A percentile compares a stretch with the other conserved stretches of the same genome.
Conservation (phyloP, 257 asterid species). For the Lithospermum erythrorhizon region DNA sequence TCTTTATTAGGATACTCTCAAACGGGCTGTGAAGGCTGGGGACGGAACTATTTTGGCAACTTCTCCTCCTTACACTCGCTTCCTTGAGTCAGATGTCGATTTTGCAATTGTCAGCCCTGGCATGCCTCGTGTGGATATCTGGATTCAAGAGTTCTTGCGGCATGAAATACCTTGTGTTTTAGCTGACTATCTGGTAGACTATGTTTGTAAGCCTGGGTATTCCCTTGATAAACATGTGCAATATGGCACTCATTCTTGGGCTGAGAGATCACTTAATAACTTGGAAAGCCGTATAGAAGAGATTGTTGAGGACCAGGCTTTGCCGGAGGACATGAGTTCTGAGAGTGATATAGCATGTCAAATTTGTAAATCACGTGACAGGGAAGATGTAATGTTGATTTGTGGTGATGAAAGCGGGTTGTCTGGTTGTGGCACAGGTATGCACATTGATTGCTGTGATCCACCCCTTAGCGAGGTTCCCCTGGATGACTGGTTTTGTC, state of each 20-base stretch:
- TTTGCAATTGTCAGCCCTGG: constrained; percentile 76
- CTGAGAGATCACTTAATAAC: constrained; percentile 47
- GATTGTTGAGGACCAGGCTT: constrained; percentile 23
- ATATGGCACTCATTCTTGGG: constrained; percentile 70
- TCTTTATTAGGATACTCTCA: constrained; percentile 64
- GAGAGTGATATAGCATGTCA: constrained; percentile 33
- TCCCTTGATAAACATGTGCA: constrained; percentile 68
- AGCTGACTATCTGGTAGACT: constrained; percentile 84
- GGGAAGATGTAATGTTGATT: constrained; percentile 73
- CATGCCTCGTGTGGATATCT: constrained; percentile 59
- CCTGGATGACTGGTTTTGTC: constrained; percentile 68
- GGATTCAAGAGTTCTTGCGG: constrained; percentile 77
- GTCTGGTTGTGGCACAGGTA: constrained; percentile 57
- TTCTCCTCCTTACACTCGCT: constrained; percentile 80
- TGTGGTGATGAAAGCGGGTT: constrained; percentile 54
- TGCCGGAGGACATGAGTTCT: constrained; percentile 16
- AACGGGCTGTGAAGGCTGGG: constrained; percentile 83
- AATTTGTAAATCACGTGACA: constrained; percentile 42
- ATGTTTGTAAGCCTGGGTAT: constrained; percentile 81
- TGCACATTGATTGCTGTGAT: constrained; percentile 58
- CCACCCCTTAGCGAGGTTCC: constrained; percentile 65
- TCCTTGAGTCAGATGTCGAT: constrained; percentile 51
- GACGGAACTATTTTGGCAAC: constrained; percentile 86
- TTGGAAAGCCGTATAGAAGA: constrained; percentile 33
- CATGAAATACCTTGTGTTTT: constrained; percentile 66